These are phyloP conservation scores for Raddia distichophylla DNA, from an alignment of 176 grass and related monocot genomes.

Conservation along the genomic window DNA sequence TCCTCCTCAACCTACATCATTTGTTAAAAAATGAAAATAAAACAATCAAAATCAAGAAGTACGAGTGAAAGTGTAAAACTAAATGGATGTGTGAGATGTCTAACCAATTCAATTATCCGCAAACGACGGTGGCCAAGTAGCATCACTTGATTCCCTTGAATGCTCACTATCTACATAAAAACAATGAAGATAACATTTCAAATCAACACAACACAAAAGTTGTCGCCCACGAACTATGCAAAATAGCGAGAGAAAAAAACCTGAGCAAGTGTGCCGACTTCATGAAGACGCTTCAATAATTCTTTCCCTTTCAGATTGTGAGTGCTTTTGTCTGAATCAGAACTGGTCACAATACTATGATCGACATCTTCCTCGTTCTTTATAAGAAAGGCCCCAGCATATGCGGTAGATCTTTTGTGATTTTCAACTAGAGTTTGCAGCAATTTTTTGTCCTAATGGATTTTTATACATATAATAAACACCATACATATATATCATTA, in stretches of 20 bases:
- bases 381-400: slow-evolving; percentile 74
- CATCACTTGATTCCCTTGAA: slow-evolving; percentile 59
- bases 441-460: slow-evolving; percentile 58
- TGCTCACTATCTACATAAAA: slow-evolving; percentile 56
- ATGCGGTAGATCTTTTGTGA: slow-evolving; percentile 54
- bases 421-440: slow-evolving; percentile 59
- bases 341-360: slow-evolving; percentile 33
- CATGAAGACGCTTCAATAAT: slow-evolving; percentile 62
- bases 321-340: slow-evolving; percentile 60
- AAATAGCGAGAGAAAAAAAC: slow-evolving; percentile 31
- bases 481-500: neutral
- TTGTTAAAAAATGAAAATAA: slow-evolving; percentile 8
- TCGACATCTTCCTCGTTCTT: slow-evolving; percentile 54
- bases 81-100: neutral
- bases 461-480: neutral
- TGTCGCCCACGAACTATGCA: neutral
- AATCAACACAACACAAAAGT: neutral
- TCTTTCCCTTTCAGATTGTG: slow-evolving; percentile 72
- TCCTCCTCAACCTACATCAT: slow-evolving; percentile 64
- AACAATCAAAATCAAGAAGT: neutral
- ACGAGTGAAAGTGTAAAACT: slow-evolving; percentile 27
- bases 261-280: slow-evolving; percentile 66
- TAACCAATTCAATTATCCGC: slow-evolving; percentile 62
- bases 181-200: slow-evolving; percentile 25
- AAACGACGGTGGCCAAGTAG: slow-evolving; percentile 61